Conservation (phyloP, 495 filamentous ascomycete genomes). For the Aspergillus olivimuriae region DNA sequence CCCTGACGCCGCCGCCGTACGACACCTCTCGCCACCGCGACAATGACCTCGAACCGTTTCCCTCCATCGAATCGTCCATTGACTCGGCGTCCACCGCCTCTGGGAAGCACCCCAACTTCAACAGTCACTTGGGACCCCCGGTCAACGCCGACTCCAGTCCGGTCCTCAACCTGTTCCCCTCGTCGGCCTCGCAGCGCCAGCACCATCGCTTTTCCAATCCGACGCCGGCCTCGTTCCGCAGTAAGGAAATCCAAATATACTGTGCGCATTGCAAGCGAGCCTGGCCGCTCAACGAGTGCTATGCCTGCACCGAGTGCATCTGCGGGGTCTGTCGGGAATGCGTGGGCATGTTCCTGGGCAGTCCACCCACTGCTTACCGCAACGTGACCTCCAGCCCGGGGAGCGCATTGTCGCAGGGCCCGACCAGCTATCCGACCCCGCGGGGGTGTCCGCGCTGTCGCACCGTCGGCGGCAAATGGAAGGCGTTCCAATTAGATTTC, state of each 20-base stretch:
- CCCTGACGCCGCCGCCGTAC: slow-evolving; percentile 72
- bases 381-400: slow-evolving; percentile 37
- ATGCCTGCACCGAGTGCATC: slow-evolving; percentile 91
- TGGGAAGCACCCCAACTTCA: slow-evolving; percentile 61
- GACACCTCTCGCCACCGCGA: slow-evolving; percentile 48
- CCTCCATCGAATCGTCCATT: slow-evolving; percentile 70
- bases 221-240: slow-evolving; percentile 36
- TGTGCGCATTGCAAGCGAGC: slow-evolving; percentile 75
- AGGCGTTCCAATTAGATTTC: slow-evolving; percentile 48
- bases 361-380: slow-evolving; percentile 32
- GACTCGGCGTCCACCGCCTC: slow-evolving; percentile 47
- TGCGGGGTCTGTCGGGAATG: slow-evolving; percentile 84
- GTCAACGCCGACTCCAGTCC: slow-evolving; percentile 47
- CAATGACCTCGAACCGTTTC: slow-evolving; percentile 67
- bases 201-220: slow-evolving; percentile 45
- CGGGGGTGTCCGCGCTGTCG: slow-evolving; percentile 48
- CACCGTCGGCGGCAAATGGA: slow-evolving; percentile 45
- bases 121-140: slow-evolving; percentile 36
- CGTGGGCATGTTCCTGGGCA: slow-evolving; percentile 66
- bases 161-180: slow-evolving; percentile 32
- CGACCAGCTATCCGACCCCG: slow-evolving; percentile 36
- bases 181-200: slow-evolving; percentile 36
- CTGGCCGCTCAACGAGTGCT: slow-evolving; percentile 70
- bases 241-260: slow-evolving; percentile 70
- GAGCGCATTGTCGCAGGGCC: slow-evolving; percentile 30